phyloP scores from a whole-genome alignment of 225 moss, liverwort and hornwort genomes.

The Climacium dendroides region DNA sequence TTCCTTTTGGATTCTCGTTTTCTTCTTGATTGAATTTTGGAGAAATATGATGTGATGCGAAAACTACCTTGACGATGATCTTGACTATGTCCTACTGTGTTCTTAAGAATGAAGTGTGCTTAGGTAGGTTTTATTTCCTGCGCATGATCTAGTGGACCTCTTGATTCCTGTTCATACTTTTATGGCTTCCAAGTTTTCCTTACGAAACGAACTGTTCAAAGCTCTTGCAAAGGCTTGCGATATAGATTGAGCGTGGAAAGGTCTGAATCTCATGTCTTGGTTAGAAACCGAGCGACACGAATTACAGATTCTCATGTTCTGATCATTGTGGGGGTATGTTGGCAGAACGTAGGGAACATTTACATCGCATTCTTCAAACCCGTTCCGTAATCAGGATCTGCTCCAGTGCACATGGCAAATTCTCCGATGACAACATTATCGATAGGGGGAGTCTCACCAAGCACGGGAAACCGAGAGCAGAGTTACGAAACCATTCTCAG shows the following conservation, averaged over 20 bases:
- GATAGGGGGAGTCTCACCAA: conserved; percentile 50
- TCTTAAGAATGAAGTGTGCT: neutral
- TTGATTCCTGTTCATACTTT: neutral
- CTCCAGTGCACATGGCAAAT: conserved; percentile 23
- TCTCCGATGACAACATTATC: conserved; percentile 76
- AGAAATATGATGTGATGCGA: neutral
- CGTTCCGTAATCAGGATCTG: neutral
- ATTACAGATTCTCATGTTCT: neutral
- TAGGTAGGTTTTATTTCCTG: neutral
- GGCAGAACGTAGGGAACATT: neutral
- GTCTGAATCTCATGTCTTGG: neutral
- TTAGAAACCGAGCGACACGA: neutral
- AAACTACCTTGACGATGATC: neutral
- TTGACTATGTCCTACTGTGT: neutral
- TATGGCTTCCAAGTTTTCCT: neutral
- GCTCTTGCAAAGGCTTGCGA: neutral
- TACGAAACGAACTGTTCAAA: neutral
- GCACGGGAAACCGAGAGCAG: conserved; percentile 6
- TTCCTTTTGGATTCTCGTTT: neutral
- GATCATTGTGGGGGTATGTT: neutral
- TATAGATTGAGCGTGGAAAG: neutral
- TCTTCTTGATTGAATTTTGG: neutral
- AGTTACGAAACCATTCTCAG: conserved; percentile 57
- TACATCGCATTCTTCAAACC: neutral
- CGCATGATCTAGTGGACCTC: neutral